Percentiles rank a stretch among this genome's conserved stretches.
Conservation (phyloP, 208 protist species). For the Trypanosoma platydactyli region DNA sequence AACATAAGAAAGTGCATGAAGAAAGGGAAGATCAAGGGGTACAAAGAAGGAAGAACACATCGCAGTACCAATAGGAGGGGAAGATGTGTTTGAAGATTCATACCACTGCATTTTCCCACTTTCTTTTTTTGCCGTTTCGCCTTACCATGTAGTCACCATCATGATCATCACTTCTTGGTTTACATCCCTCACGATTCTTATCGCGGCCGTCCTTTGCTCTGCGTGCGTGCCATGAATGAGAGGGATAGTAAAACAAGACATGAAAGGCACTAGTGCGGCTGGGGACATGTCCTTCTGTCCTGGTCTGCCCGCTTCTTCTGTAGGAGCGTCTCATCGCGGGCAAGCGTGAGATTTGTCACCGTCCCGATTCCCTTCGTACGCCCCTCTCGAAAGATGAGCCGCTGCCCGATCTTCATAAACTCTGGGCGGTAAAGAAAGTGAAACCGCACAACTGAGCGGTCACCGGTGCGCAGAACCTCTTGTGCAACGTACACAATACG, state of each 20-base stretch:
- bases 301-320: conserved; percentile 44
- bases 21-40: neutral
- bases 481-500: conserved; percentile 86
- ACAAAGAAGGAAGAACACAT: neutral
- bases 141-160: neutral
- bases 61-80: neutral
- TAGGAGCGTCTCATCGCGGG: conserved; percentile 47
- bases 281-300: neutral
- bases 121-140: neutral
- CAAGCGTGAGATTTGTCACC: conserved; percentile 70
- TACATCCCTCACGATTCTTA: neutral
- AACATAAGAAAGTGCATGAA: conserved; percentile 14
- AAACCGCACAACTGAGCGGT: conserved; percentile 92
- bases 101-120: too few relatives aligned
- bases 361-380: conserved; percentile 93
- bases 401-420: conserved; percentile 89
- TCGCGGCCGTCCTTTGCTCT: too few relatives aligned
- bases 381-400: conserved; percentile 95
- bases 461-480: conserved; percentile 94
- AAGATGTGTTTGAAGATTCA: neutral
- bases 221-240: too few relatives aligned
- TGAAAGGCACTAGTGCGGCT: too few relatives aligned
- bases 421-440: conserved; percentile 94
- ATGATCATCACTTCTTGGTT: neutral
- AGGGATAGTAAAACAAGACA: too few relatives aligned